Percentiles rank a stretch among this genome's conserved stretches.
Conservation (phyloP, 2,329 filamentous ascomycete species). For the Aureobasidium melanogenum region DNA sequence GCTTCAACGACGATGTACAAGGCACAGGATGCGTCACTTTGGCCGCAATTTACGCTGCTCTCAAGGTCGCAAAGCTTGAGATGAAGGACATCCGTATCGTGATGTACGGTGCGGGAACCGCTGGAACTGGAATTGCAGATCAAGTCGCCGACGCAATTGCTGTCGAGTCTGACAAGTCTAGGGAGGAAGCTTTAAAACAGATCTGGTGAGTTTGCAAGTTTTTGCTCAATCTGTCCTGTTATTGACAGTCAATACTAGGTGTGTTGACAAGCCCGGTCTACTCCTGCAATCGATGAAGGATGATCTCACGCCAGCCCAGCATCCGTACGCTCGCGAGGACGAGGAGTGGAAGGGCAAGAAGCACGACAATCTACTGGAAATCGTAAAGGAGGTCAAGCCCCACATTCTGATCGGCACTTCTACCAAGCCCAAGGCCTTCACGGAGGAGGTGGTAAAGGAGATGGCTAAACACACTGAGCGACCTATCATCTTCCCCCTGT, state of each 20-base stretch:
- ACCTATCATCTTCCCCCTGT: slow-evolving; percentile 82
- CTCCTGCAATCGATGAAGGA: slow-evolving; percentile 55
- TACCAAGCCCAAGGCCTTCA: slow-evolving; percentile 68
- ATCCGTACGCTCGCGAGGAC: slow-evolving; percentile 55
- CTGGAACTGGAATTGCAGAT: slow-evolving; percentile 78
- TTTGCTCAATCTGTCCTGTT: not conserved
- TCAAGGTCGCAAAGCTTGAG: slow-evolving; percentile 59
- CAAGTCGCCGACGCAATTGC: slow-evolving; percentile 74
- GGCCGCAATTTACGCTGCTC: slow-evolving; percentile 68
- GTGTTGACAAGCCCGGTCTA: slow-evolving; percentile 73
- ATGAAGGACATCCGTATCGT: slow-evolving; percentile 63
- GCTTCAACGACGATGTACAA: slow-evolving; percentile 89
- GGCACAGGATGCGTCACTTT: slow-evolving; percentile 83
- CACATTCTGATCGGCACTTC: slow-evolving; percentile 80
- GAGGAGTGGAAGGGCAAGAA: slow-evolving; percentile 53
- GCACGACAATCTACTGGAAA: slow-evolving; percentile 51
- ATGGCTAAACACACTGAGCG: slow-evolving; percentile 66
- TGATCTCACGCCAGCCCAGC: slow-evolving; percentile 57
- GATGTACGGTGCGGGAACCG: slow-evolving; percentile 72
- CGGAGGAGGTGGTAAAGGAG: slow-evolving; percentile 60
- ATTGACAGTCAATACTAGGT: slow-evolving; percentile 37
- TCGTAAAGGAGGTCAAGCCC: slow-evolving; percentile 64
- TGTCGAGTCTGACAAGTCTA: slow-evolving; percentile 54
- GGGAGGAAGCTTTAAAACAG: slow-evolving; percentile 66
- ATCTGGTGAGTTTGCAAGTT: slow-evolving; percentile 53